Evolutionary conservation across 2,329 filamentous ascomycete genomes (phyloP), one percentile per base, ranked within the genome.

Genomic region (Phaeoacremonium minimum): DNA sequence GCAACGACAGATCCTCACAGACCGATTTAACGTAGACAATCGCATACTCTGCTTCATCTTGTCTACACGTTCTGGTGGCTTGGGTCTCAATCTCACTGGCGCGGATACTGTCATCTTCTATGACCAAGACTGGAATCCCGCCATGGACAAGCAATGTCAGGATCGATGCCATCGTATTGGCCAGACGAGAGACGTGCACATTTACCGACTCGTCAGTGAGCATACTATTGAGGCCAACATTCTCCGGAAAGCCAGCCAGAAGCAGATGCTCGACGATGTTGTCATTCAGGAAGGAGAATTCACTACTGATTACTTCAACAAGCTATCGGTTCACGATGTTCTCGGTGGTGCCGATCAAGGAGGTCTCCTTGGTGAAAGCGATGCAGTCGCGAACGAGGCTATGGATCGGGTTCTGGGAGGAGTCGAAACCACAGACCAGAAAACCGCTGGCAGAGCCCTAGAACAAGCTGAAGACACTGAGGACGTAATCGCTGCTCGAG

Each of bases 91-190:
- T 52, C 72, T 98, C 30, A 97, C 91, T 0, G 93, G 93, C 33
- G 93, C 93, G 5, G 93, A 97, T 58, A 95, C 90, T 0, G 93
- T 98, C 51, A 96, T 98, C 47, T 98, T 98, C 61, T 98, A 97
- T 63, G 93, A 98, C 54, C 82, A 97, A 41, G 93, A 98, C 58
- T 98, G 94, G 94, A 98, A 98, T 52, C 93, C 93, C 0, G 93
- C 94, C 35, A 98, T 98, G 93, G 93, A 98, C 67, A 95, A 95
- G 61, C 93, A 98, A 61, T 98, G 93, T 53, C 94, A 98, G 64
- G 94, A 98, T 58, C 80, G 93, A 51, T 94, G 88, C 52, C 93
- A 98, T 64, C 87, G 93, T 47, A 98, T 98, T 48, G 93, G 93
- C 2, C 93, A 98, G 61, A 97, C 93, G 1, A 83, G 93, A 18